Percentiles rank a stretch among this genome's conserved stretches.
Evolutionary conservation across 805 yeast genomes (phyloP).

Genomic region (Yarrowia divulgata): DNA sequence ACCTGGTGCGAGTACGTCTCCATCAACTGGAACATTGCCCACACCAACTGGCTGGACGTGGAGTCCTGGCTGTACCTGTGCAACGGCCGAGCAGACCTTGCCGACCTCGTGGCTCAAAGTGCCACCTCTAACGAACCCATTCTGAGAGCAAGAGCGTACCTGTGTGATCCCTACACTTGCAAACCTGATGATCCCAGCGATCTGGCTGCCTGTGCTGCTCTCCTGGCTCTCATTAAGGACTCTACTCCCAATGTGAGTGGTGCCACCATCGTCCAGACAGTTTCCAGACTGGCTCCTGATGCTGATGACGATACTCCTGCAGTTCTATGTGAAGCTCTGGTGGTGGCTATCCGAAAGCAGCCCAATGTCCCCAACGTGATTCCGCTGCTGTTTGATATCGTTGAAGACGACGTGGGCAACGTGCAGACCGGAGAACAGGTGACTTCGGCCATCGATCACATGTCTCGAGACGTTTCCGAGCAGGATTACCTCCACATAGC

Average conservation of each 20-base stretch:
- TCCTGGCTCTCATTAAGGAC: slow-evolving; percentile 41
- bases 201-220: slow-evolving; percentile 36
- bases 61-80: slow-evolving; percentile 31
- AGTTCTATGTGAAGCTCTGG: slow-evolving; percentile 72
- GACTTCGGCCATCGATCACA: slow-evolving; percentile 68
- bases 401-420: slow-evolving; percentile 77
- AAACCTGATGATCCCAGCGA: slow-evolving; percentile 15
- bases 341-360: slow-evolving; percentile 61
- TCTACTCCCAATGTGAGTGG: not conserved
- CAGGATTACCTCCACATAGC: slow-evolving; percentile 55
- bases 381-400: slow-evolving; percentile 65
- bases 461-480: slow-evolving; percentile 59
- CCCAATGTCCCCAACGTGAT: slow-evolving; percentile 51
- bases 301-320: slow-evolving; percentile 84
- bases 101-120: slow-evolving; percentile 7
- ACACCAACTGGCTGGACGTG: slow-evolving; percentile 7
- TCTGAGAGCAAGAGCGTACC: slow-evolving; percentile 31
- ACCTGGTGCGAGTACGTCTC: slow-evolving; percentile 53
- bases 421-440: slow-evolving; percentile 71
- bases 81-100: not conserved
- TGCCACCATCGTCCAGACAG: slow-evolving; percentile 50
- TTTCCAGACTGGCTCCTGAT: slow-evolving; percentile 59
- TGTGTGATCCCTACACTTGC: slow-evolving; percentile 14
- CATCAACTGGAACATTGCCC: slow-evolving; percentile 37
- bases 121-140: slow-evolving; percentile 19